Evolutionary conservation across 176 grass and related monocot genomes (phyloP), one percentile per base, ranked within the genome.

Genomic region (Carex cristatella): DNA sequence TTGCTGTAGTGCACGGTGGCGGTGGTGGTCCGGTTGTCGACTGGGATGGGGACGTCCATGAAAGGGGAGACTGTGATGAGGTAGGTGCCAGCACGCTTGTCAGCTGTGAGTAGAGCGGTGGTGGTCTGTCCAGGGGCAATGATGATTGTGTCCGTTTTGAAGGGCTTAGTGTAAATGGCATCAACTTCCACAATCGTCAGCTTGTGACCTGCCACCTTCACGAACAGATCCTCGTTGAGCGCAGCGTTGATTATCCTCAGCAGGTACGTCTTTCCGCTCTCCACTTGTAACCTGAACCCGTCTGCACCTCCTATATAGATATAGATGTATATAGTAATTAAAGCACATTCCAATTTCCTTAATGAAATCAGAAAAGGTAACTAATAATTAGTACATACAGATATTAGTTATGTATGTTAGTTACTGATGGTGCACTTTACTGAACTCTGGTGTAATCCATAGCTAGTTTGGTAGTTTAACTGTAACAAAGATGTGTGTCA

Each of bases 231-330:
- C 12, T 95, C 93, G 79, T 95, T 95, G 61, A 95, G 83, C 0
- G 88, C 93, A 65, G 93, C 93, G 30, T 95, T 95, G 90, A 95
- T 89, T 84, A 94, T 91, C 58, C 92, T 88, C 13, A 94, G 90
- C 83, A 94, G 82, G 81, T 91, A 94, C 3, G 74, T 94, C 81
- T 86, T 91, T 32, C 90, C 88, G 61, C 75, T 89, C 49, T 94
- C 85, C 44, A 94, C 92, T 19, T 85, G 63, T 44, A 94, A 62
- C 68, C 81, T 91, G 83, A 84, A 94, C 30, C 87, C 86, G 37
- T 94, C 90, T 88, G 84, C 65, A 65, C 78, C 74, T 1, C 67
- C 59, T 63, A 65, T 11, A 75, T 46, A 23, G 23, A 0, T 61
- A 56, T 59, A 85, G 16, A 1, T 68, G 38, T 51, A 79, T 55